A percentile compares a stretch with the other conserved stretches of the same genome.
Evolutionary conservation across 331 rosid genomes (phyloP).

Genomic region (Telfairia occidentalis): DNA sequence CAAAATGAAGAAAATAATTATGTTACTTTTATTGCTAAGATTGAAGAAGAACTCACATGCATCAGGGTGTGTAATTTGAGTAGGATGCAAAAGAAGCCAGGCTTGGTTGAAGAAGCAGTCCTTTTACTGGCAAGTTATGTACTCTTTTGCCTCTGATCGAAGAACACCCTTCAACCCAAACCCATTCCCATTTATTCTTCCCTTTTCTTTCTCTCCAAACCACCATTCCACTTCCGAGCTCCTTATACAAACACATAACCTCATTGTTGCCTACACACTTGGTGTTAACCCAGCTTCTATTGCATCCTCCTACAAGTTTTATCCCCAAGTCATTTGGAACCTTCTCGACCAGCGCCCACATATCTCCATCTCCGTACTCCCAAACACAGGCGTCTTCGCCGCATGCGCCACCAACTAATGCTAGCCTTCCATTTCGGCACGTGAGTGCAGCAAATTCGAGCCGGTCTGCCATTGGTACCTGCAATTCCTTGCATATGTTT

Average conservation of each 20-base stretch:
- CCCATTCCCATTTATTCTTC: slow-evolving; percentile 29
- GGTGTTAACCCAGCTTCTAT: slow-evolving; percentile 31
- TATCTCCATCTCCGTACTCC: slow-evolving; percentile 27
- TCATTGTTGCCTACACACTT: slow-evolving; percentile 36
- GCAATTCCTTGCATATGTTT: slow-evolving; percentile 29
- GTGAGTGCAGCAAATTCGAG: slow-evolving; percentile 42
- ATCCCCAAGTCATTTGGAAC: slow-evolving; percentile 36
- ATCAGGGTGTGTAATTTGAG: not conserved
- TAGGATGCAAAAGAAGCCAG: slow-evolving; percentile 21
- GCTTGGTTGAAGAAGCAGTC: slow-evolving; percentile 37
- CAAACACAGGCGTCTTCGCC: slow-evolving; percentile 31
- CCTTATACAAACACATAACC: slow-evolving; percentile 35
- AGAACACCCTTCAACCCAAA: slow-evolving; percentile 40
- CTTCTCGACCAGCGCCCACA: slow-evolving; percentile 31
- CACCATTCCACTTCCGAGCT: slow-evolving; percentile 39
- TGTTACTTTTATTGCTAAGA: not conserved
- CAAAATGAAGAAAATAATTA: too few species aligned
- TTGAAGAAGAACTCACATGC: not conserved
- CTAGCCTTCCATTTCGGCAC: slow-evolving; percentile 22
- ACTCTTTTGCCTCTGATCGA: slow-evolving; percentile 25
- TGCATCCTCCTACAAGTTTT: slow-evolving; percentile 25
- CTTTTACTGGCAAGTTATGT: slow-evolving; percentile 29
- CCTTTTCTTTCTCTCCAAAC: slow-evolving; percentile 19
- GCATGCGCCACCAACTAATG: slow-evolving; percentile 31
- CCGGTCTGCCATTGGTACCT: slow-evolving; percentile 38